Base-by-base conservation (phyloP, 116 monocot genomes). In the Cymodocea nodosa region DNA sequence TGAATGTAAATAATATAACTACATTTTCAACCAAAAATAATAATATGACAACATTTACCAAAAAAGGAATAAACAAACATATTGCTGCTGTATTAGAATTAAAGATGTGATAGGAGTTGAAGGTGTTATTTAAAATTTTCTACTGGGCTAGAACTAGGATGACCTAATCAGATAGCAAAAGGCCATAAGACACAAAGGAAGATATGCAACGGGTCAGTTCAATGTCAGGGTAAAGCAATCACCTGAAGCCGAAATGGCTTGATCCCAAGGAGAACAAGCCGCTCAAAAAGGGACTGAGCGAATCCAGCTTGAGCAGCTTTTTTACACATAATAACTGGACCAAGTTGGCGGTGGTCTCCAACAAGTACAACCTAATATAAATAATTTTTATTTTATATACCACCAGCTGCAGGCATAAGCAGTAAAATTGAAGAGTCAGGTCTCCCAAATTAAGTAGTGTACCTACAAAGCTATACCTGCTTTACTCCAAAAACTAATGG, bases 301-400 rank as follows among this genome's bases (percentile, higher is more conserved):
- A 98, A 73, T 16, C 98, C 92, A 69, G 98, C 98, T 62, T 92
- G 92, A 56, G 98, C 92, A 59, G 92, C 98, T 70, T 99, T 92
- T 73, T 98, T 98, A 68, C 98, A 99, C 98, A 99, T 99, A 60
- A 99, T 99, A 24, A 99, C 98, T 25, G 98, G 98, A 67, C 98
- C 98, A 71, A 99, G 98, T 74, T 99, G 98, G 73, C 98, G 92
- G 73, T 99, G 98, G 73, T 99, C 98, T 72, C 98, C 98, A 75
- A 99, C 98, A 71, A 99, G 92, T 50, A 99, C 84, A 74, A 86
- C 98, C 98, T 99, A 55, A 35, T 68, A 25, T 71, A 69, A 13
- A 2, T 9, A 63, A n/a, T 51, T 25, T 12, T 44, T 48, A 60
- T 14, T 15, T n/a, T n/a, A n/a, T 0, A 35, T 35, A 60, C 6